Evolutionary conservation across 2,329 filamentous ascomycete species (phyloP).

Genomic region (Colletotrichum musae): DNA sequence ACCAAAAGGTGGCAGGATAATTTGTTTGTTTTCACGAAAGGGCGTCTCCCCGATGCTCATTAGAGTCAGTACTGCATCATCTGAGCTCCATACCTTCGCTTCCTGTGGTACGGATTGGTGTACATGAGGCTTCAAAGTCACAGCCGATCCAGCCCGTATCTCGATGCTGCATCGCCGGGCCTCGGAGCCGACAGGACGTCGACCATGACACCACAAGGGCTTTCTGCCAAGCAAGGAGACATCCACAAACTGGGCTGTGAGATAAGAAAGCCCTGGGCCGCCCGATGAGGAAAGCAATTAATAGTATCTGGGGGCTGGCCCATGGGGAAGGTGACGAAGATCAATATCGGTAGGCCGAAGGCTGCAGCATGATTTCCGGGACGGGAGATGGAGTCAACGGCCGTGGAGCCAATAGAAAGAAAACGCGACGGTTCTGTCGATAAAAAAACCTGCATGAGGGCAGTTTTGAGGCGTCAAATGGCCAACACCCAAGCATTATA

Average conservation of each 20-base stretch:
- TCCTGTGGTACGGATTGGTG: no score
- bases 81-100: no score
- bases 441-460: neutral
- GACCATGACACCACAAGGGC: neutral
- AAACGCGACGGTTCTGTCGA: neutral
- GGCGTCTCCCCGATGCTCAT: no score
- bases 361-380: constrained; percentile 4
- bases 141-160: neutral
- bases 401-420: neutral
- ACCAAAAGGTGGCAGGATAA: no score
- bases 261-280: neutral
- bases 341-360: constrained; percentile 5
- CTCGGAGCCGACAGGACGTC: constrained; percentile 6
- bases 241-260: constrained; percentile 1
- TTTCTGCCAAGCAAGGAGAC: neutral
- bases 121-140: no score
- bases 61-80: no score
- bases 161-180: neutral
- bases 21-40: no score
- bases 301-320: neutral
- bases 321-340: neutral
- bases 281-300: neutral
- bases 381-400: neutral
- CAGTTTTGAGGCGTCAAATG: neutral
- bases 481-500: neutral